phyloP scores from a whole-genome alignment of 352 stramenopile genomes.

The Peronospora destructor region DNA sequence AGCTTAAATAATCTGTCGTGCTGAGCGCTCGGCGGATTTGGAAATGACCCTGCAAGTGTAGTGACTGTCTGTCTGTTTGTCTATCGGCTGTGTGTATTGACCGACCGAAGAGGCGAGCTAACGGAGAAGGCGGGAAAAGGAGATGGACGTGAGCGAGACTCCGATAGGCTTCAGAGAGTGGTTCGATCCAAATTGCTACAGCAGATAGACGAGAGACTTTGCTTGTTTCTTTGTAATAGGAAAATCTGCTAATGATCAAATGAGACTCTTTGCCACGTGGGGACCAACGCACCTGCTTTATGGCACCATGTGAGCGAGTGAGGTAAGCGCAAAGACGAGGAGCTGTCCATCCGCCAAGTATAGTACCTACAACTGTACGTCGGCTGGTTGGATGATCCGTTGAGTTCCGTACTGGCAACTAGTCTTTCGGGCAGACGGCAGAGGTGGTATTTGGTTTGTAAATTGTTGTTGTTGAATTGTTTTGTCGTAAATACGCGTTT shows the following conservation, averaged over 20 bases:
- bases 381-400: constrained; percentile 21
- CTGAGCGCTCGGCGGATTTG: constrained; percentile 36
- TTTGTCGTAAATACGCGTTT: constrained; percentile 7
- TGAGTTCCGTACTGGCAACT: constrained; percentile 25
- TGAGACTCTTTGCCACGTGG: constrained; percentile 9
- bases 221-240: constrained; percentile 6
- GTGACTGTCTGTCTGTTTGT: constrained; percentile 1
- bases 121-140: constrained; percentile 14
- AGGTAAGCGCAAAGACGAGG: background rate
- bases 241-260: constrained; percentile 24
- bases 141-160: constrained; percentile 18
- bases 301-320: constrained; percentile 15
- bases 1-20: constrained; percentile 33
- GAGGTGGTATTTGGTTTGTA: constrained; percentile 7
- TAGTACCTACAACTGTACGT: constrained; percentile 4
- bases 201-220: constrained; percentile 10
- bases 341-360: background rate
- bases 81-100: constrained; percentile 8
- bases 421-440: constrained; percentile 11
- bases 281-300: constrained; percentile 11
- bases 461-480: constrained; percentile 15
- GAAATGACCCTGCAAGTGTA: constrained; percentile 21
- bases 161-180: constrained; percentile 19
- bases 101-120: background rate
- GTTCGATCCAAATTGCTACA: constrained; percentile 10